Base-by-base conservation (phyloP, 495 filamentous ascomycete species). In the Podospora sp. region DNA sequence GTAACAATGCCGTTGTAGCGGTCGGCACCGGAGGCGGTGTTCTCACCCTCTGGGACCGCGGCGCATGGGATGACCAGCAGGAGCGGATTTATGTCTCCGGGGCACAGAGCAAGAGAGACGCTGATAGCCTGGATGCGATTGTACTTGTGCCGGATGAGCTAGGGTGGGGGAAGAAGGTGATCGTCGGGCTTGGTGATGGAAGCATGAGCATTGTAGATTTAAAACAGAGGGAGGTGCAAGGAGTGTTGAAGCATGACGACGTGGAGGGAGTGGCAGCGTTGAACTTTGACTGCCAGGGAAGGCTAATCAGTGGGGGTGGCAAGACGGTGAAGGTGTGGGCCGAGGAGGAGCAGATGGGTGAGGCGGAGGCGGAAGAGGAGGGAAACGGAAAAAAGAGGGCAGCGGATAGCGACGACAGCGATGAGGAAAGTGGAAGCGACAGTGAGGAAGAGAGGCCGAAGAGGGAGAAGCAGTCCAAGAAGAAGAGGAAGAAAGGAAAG, bases 1-100 rank as follows among this genome's bases (percentile, higher is more conserved):
- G 86, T 21, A 88, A 89, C 62, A 87, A 88, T 25, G 91, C 90
- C 2, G 92, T 96, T 71, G 81, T 96, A 1, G 77, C 93, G 0
- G 88, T 96, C 1, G 95, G 95, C 33, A 91, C 89, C 16, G 87
- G 88, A 12, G 87, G 84, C 9, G 95, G 95, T 18, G 86, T 96
- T 6, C 71, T 97, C 68, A 96, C 94, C 11, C 81, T 97, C 1
- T 99, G 95, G 95, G 93, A 98, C 72, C 90, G 87, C 69, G 95
- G 94, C 0, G 85, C 88, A 1, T 98, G 95, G 94, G 93, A 96
- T 71, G 94, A 97, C 77, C 92, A 96, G 75, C 91, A 95, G 68
- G 92, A 96, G 75, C 86, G 92, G 5, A 88, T 98, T 66, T 85
- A 90, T 57, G 84, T 97, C 9, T 84, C 89, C 62, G 77, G 82